Evolutionary conservation across 108 stramenopile genomes (phyloP).

Genomic region (Craspedostauros australis): DNA sequence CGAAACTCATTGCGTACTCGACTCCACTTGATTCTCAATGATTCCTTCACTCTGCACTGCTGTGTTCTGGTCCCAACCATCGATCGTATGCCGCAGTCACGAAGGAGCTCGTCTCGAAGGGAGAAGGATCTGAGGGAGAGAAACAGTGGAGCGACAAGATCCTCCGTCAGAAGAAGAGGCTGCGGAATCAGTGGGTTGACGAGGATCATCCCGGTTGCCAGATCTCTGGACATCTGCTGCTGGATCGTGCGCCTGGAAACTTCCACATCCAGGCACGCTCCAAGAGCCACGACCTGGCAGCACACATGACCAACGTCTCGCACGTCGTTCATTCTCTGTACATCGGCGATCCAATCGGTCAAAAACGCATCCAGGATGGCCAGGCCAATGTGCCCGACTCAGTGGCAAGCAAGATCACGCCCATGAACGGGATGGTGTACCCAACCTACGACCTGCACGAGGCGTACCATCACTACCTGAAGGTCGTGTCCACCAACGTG

Average conservation of each 20-base stretch:
- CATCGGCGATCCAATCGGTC: constrained; percentile 44
- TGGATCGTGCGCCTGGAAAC: constrained; percentile 95
- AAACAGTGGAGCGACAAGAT: constrained; percentile 21
- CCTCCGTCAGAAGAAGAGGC: constrained; percentile 11
- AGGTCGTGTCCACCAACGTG: constrained; percentile 66
- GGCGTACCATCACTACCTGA: constrained; percentile 91
- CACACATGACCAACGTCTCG: constrained; percentile 83
- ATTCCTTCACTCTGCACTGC: too few species aligned
- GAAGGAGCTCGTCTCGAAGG: too few species aligned
- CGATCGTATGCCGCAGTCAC: too few species aligned
- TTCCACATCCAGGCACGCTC: constrained; percentile 88
- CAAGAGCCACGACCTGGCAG: constrained; percentile 72
- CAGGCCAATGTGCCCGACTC: constrained; percentile 18
- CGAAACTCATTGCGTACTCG: too few species aligned
- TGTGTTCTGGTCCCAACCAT: too few species aligned
- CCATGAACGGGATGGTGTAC: constrained; percentile 80
- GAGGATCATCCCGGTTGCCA: constrained; percentile 87
- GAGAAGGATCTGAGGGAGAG: constrained; percentile 25
- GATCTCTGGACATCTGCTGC: constrained; percentile 67
- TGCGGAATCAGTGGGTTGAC: constrained; percentile 37
- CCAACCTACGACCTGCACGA: constrained; percentile 65
- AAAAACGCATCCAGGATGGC: constrained; percentile 2
- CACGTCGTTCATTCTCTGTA: constrained; percentile 85
- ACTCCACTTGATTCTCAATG: too few species aligned
- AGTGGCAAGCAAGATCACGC: constrained; percentile 42